phyloP scores from a whole-genome alignment of 2,329 filamentous ascomycete species.

The Hymenoscyphus albidus region DNA sequence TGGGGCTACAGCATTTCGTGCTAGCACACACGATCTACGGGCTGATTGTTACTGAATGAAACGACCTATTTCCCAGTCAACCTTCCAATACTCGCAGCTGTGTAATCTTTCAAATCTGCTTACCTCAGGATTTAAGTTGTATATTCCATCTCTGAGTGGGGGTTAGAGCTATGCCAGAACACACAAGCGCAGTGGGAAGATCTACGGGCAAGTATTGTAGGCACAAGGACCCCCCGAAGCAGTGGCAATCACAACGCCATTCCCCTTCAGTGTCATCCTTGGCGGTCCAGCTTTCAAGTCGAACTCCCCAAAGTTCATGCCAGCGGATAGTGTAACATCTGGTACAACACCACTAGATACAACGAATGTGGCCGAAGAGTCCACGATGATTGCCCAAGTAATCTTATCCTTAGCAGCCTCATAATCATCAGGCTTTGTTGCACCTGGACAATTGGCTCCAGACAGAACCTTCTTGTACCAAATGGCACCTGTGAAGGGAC shows the following conservation, averaged over 20 bases:
- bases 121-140: background rate
- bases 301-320: background rate
- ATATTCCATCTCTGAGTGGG: background rate
- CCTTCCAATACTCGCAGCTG: background rate
- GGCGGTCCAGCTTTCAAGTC: background rate
- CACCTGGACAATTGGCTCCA: background rate
- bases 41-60: background rate
- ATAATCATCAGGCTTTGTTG: background rate
- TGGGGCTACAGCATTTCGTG: no score
- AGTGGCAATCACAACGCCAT: background rate
- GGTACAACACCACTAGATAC: background rate
- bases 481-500: constrained; percentile 31
- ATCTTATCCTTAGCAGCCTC: background rate
- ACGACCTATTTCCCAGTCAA: background rate
- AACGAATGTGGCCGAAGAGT: background rate
- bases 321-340: background rate
- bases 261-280: background rate
- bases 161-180: background rate
- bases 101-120: background rate
- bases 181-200: background rate
- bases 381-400: background rate
- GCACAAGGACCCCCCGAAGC: background rate
- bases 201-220: background rate
- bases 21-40: background rate
- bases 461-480: constrained; percentile 31